Conservation (phyloP, 805 yeast species). For the Ogataea saltuana region DNA sequence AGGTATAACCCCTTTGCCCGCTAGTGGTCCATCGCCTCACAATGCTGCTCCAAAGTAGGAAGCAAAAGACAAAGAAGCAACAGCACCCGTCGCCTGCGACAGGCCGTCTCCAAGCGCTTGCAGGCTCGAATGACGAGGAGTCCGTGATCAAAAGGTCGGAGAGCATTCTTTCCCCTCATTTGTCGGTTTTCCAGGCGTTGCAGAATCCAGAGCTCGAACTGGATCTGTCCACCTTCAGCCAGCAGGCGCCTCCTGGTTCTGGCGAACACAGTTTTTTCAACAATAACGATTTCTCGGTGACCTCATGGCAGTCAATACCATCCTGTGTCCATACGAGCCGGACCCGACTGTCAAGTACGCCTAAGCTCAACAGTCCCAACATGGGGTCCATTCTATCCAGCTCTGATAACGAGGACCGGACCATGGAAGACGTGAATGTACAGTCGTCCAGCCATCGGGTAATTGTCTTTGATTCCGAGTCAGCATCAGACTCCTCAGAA, state of each 20-base stretch:
- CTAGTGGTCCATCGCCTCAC: not conserved
- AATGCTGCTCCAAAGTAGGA: conserved; percentile 9
- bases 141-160: conserved; percentile 17
- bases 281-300: conserved; percentile 34
- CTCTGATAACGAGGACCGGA: conserved; percentile 34
- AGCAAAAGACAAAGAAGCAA: conserved; percentile 11
- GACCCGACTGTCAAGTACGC: conserved; percentile 5
- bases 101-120: not conserved
- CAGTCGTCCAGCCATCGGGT: conserved; percentile 22
- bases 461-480: conserved; percentile 29
- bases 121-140: not conserved
- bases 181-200: conserved; percentile 35
- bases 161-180: conserved; percentile 33
- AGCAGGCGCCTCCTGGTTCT: not conserved
- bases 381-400: conserved; percentile 36
- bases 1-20: too few relatives aligned
- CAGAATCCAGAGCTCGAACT: conserved; percentile 36
- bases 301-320: conserved; percentile 39
- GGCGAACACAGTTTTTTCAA: conserved; percentile 10
- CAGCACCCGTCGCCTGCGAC: not conserved
- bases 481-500: conserved; percentile 19
- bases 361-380: conserved; percentile 25
- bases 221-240: conserved; percentile 18
- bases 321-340: conserved; percentile 5
- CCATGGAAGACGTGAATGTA: conserved; percentile 18